Percentiles rank a stretch among this genome's conserved stretches.
phyloP scores from a whole-genome alignment of 345 rosid genomes.

The Syzygium grande region DNA sequence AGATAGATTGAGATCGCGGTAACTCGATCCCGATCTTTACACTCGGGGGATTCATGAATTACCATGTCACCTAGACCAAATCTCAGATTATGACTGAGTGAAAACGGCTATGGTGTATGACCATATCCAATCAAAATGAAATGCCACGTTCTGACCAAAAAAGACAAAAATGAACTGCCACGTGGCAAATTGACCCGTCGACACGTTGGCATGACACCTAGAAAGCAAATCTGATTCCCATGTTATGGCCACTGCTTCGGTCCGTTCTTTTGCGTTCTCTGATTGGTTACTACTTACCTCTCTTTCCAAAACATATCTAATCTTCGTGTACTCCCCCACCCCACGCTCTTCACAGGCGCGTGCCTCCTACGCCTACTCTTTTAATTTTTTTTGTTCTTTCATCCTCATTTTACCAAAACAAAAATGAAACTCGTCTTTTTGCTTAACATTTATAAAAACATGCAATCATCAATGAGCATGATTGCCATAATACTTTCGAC shows the following conservation, averaged over 20 bases:
- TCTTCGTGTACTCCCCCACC: background rate
- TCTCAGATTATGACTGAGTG: background rate
- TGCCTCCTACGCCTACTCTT: background rate
- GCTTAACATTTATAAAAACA: background rate
- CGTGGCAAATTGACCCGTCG: background rate
- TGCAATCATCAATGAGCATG: background rate
- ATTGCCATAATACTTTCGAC: background rate
- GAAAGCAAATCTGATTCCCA: background rate
- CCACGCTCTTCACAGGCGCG: background rate
- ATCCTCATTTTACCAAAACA: background rate
- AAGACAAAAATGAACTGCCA: background rate
- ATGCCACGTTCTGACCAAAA: background rate
- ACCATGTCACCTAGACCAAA: background rate
- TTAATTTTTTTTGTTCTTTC: background rate
- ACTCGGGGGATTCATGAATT: background rate
- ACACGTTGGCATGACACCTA: background rate
- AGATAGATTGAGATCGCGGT: too few species aligned
- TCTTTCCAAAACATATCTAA: background rate
- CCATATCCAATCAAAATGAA: background rate
- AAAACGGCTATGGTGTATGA: background rate
- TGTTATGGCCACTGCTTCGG: background rate
- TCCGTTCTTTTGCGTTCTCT: background rate
- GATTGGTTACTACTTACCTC: background rate
- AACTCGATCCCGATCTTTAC: too few species aligned
- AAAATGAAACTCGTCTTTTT: background rate